Base-by-base conservation (phyloP, 768 basidiomycete species). In the Udeniomyces megalosporus region DNA sequence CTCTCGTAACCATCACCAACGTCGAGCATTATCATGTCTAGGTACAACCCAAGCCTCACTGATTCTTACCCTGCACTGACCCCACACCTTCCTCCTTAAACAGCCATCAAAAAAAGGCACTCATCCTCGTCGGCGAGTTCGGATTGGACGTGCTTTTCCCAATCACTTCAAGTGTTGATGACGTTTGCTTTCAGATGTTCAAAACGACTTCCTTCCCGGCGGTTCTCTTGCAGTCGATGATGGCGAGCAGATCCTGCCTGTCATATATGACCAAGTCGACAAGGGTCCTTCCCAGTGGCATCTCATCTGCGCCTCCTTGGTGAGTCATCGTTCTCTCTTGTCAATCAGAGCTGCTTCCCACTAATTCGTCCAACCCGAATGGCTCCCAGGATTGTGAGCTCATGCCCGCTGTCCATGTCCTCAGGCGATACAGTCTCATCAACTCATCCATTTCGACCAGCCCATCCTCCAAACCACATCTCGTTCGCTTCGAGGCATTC, bases 151-250 rank as follows among this genome's bases (percentile, higher is more conserved):
- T 22, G n/a, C 8, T n/a, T 44, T 22, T n/a, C 34, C 44, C 17
- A 22, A 17, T 46, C 17, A n/a, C 24, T 54, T 31, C 4, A 8
- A 32, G 38, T 2, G 35, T 52, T 42, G 22, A 44, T 44, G 20
- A 22, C 34, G 24, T 7, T 34, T 1, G 0, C 24, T 38, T 7
- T 0, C 51, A 65, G 88, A 90, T 70, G 79, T 87, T 72, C 88
- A 92, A 71, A 80, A 86, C 69, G 88, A 92, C 71, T 92, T 92
- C 68, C 79, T 88, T 1, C 75, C 75, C 0, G 71, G 74, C 22
- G 88, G 88, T 2, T 78, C 82, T 5, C 80, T 92, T 42, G 82
- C 86, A 2, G 85, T 88, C 14, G 75, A 80, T 1, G 77, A 76
- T 22, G 88, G 81, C 0, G 74, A 77, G 32, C 74, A 76, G 4